Conservation (phyloP, 208 protist species). For the Trypanosomatidae sp. region DNA sequence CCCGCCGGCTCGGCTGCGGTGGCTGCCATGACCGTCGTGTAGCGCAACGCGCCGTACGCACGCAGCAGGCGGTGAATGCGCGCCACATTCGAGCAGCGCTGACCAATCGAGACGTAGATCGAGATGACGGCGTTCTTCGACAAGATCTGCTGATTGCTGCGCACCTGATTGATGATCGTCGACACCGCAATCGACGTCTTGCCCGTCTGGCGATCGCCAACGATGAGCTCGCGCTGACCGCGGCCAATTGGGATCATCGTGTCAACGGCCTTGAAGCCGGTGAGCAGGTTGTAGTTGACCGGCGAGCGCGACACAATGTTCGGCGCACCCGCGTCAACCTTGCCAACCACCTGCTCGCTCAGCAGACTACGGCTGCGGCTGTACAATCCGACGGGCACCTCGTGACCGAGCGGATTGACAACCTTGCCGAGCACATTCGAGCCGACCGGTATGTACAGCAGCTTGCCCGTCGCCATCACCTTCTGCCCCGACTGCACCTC, state of each 20-base stretch:
- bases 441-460: slow-evolving; percentile 75
- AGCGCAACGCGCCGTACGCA: slow-evolving; percentile 78
- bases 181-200: slow-evolving; percentile 91
- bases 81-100: slow-evolving; percentile 90
- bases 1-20: slow-evolving; percentile 85
- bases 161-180: slow-evolving; percentile 90
- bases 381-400: slow-evolving; percentile 59
- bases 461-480: slow-evolving; percentile 74
- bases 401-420: slow-evolving; percentile 72
- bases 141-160: slow-evolving; percentile 79
- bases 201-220: slow-evolving; percentile 90
- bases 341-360: slow-evolving; percentile 30
- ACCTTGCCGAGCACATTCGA: slow-evolving; percentile 76
- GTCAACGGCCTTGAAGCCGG: slow-evolving; percentile 89
- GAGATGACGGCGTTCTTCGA: slow-evolving; percentile 86
- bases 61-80: slow-evolving; percentile 74
- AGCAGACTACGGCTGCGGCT: slow-evolving; percentile 37
- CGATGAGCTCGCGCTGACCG: slow-evolving; percentile 91
- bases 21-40: slow-evolving; percentile 86
- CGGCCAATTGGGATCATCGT: slow-evolving; percentile 90
- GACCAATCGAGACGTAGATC: slow-evolving; percentile 89
- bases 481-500: slow-evolving; percentile 79
- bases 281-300: slow-evolving; percentile 90
- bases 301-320: slow-evolving; percentile 87
- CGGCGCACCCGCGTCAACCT: slow-evolving; percentile 87